A percentile compares a stretch with the other conserved stretches of the same genome.
These are phyloP conservation scores for Atkinsonella texensis DNA, from an alignment of 2,329 filamentous ascomycete species.

Conservation along the genomic window DNA sequence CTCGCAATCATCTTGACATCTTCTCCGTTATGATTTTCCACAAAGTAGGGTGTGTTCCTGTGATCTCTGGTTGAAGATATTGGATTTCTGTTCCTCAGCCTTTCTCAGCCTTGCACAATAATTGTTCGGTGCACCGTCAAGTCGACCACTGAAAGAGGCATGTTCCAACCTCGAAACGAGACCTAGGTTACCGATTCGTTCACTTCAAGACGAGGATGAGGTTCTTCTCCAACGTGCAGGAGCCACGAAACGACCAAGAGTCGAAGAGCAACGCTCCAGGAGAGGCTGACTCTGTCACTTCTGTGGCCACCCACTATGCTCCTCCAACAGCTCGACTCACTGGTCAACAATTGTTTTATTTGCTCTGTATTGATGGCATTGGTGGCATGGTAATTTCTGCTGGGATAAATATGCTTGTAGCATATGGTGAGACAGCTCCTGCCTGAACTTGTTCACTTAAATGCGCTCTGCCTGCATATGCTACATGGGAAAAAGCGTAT, in stretches of 20 bases:
- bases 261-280: not conserved
- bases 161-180: no score
- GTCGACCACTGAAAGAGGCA: no score
- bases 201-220: not conserved
- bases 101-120: no score
- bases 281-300: not conserved
- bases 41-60: no score
- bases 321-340: not conserved
- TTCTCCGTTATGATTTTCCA: no score
- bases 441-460: not conserved
- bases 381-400: constrained; percentile 1
- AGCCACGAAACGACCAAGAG: not conserved
- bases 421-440: not conserved
- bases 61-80: no score
- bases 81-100: no score
- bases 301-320: not conserved
- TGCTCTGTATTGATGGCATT: not conserved
- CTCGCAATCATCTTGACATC: no score
- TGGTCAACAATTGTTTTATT: not conserved
- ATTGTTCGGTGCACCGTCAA: no score
- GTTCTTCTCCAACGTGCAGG: not conserved
- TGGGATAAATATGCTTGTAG: not conserved
- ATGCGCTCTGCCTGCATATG: not conserved
- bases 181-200: no score
- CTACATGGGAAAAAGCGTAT: no score